These are phyloP conservation scores for Colletotrichum ledebouriae DNA, from an alignment of 2,329 filamentous ascomycete genomes.

Conservation along the genomic window DNA sequence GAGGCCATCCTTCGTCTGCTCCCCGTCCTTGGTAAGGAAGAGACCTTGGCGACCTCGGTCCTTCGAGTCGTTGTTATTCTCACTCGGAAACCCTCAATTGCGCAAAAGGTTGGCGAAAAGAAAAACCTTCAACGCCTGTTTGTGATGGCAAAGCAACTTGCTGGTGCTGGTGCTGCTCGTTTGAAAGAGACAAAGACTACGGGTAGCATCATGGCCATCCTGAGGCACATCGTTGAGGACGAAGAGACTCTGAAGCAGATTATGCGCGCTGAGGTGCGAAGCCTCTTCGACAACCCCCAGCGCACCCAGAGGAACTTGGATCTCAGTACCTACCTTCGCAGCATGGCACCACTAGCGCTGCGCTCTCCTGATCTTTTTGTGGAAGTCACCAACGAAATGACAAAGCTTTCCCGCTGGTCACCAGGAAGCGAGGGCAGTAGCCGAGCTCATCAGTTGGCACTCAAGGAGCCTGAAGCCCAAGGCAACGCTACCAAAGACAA, in stretches of 20 bases:
- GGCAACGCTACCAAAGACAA: constrained; percentile 40
- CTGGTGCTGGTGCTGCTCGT: constrained; percentile 80
- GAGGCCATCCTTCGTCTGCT: constrained; percentile 85
- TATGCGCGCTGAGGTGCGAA: constrained; percentile 89
- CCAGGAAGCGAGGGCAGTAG: constrained; percentile 52
- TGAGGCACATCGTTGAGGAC: constrained; percentile 95
- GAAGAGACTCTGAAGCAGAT: constrained; percentile 91
- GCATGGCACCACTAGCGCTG: constrained; percentile 83
- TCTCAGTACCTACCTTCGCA: constrained; percentile 78
- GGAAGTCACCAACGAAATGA: constrained; percentile 85
- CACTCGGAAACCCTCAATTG: constrained; percentile 82
- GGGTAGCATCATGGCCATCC: constrained; percentile 81
- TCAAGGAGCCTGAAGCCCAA: constrained; percentile 55
- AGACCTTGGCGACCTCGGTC: constrained; percentile 84
- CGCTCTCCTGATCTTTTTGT: constrained; percentile 89
- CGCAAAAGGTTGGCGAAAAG: constrained; percentile 84
- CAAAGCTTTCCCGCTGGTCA: constrained; percentile 77
- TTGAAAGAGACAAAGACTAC: constrained; percentile 70
- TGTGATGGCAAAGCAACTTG: constrained; percentile 94
- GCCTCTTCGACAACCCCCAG: constrained; percentile 74
- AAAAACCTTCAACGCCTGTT: constrained; percentile 91
- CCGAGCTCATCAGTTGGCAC: constrained; percentile 53
- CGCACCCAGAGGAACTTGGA: constrained; percentile 72
- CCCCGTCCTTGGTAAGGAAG: constrained; percentile 88
- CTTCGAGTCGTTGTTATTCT: constrained; percentile 88